Conservation (phyloP, 441 rosid species). For the Geranium incanum region DNA sequence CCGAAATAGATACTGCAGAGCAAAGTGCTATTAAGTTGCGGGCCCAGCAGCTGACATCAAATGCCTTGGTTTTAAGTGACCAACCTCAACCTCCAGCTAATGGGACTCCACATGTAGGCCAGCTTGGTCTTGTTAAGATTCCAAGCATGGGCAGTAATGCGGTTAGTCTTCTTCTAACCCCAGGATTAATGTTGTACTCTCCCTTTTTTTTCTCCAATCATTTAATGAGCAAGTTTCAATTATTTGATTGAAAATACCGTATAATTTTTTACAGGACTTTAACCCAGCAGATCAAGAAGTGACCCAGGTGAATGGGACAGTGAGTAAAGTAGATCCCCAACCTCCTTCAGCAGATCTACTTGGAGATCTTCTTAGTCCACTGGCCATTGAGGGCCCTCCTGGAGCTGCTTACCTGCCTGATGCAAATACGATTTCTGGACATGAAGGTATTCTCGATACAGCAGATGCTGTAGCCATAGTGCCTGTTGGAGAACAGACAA, state of each 20-base stretch:
- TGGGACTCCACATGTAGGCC: constrained; percentile 54
- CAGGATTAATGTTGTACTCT: neutral
- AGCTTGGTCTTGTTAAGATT: constrained; percentile 57
- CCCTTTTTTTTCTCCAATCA: neutral
- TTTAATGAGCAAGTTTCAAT: neutral
- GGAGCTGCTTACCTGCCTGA: constrained; percentile 40
- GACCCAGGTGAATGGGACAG: constrained; percentile 56
- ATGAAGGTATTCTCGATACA: constrained; percentile 37
- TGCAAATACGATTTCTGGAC: constrained; percentile 35
- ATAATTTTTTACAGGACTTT: constrained; percentile 40
- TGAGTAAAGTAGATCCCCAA: constrained; percentile 47
- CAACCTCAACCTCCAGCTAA: constrained; percentile 41
- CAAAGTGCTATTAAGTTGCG: constrained; percentile 97
- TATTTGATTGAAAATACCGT: neutral
- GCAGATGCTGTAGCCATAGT: constrained; percentile 75
- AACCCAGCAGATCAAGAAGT: constrained; percentile 37
- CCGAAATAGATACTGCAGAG: constrained; percentile 88
- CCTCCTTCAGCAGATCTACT: constrained; percentile 66
- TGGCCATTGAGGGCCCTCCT: constrained; percentile 85
- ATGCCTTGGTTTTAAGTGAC: constrained; percentile 86
- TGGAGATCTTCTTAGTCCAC: constrained; percentile 71
- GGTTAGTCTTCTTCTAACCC: constrained; percentile 38
- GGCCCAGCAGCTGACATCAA: constrained; percentile 84
- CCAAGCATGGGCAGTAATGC: constrained; percentile 46
- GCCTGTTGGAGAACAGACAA: constrained; percentile 61